Evolutionary conservation across 305 asterid genomes (phyloP).

Genomic region (Stenogyne calaminthoides): DNA sequence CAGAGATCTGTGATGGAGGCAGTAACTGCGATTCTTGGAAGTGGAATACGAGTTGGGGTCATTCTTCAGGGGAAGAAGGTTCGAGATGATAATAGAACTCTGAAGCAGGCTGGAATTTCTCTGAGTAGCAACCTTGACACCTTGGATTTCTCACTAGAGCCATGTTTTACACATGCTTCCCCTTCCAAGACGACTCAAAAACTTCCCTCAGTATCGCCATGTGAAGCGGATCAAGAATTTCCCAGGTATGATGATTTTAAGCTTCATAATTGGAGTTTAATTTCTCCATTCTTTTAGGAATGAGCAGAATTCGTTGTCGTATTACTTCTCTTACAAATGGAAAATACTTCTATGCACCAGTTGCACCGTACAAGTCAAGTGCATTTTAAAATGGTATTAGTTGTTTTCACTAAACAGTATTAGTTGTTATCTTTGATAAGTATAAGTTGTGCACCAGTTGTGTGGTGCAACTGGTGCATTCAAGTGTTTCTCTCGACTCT

Average conservation of each 20-base stretch:
- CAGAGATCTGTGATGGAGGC: conserved; percentile 95
- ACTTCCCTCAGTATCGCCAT: conserved; percentile 34
- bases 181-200: conserved; percentile 44
- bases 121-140: conserved; percentile 63
- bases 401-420: too few relatives aligned
- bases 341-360: too few relatives aligned
- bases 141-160: conserved; percentile 83
- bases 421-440: too few relatives aligned
- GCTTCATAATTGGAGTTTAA: neutral
- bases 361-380: too few relatives aligned
- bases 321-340: neutral
- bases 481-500: too few relatives aligned
- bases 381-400: too few relatives aligned
- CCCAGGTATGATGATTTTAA: conserved; percentile 44
- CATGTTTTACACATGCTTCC: conserved; percentile 47
- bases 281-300: neutral
- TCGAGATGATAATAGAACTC: conserved; percentile 77
- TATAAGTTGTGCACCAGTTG: too few relatives aligned
- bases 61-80: conserved; percentile 92
- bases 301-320: neutral
- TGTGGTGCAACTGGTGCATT: too few relatives aligned
- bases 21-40: conserved; percentile 72
- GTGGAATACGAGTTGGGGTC: conserved; percentile 80
- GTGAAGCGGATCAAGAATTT: conserved; percentile 47
- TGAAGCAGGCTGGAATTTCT: conserved; percentile 86